Conservation (phyloP, 257 asterid species). For the Phtheirospermum japonicum region DNA sequence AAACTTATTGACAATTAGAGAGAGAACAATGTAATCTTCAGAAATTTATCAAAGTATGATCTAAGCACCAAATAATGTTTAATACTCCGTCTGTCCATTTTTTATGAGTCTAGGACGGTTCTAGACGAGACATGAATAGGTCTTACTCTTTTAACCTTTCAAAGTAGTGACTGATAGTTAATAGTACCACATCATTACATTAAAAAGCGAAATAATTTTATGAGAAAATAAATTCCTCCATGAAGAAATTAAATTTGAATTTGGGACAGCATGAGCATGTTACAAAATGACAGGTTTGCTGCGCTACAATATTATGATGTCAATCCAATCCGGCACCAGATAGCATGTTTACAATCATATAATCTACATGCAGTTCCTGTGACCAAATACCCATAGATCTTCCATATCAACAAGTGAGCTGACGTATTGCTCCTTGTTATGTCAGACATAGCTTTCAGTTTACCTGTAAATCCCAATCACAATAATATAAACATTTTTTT, state of each 20-base stretch:
- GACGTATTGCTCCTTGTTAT: not conserved
- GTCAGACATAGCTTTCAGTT: conserved; percentile 12
- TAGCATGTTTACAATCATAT: not conserved
- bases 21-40: not conserved
- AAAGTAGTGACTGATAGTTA: too few relatives aligned
- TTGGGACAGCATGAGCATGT: too few relatives aligned
- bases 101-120: not conserved
- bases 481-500: not conserved
- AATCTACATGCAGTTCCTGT: conserved; percentile 15
- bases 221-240: too few relatives aligned
- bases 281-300: too few relatives aligned
- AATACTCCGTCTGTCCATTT: not conserved
- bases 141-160: not conserved
- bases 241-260: too few relatives aligned
- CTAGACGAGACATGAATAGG: not conserved
- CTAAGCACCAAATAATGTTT: not conserved
- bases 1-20: not conserved
- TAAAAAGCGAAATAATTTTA: too few relatives aligned
- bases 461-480: not conserved
- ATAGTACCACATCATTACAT: too few relatives aligned
- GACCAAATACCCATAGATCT: conserved; percentile 2
- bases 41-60: not conserved
- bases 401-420: conserved; percentile 7
- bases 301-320: too few relatives aligned
- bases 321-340: too few relatives aligned